phyloP scores from a whole-genome alignment of 345 rosid genomes.

The Chamaenerion angustifolium region DNA sequence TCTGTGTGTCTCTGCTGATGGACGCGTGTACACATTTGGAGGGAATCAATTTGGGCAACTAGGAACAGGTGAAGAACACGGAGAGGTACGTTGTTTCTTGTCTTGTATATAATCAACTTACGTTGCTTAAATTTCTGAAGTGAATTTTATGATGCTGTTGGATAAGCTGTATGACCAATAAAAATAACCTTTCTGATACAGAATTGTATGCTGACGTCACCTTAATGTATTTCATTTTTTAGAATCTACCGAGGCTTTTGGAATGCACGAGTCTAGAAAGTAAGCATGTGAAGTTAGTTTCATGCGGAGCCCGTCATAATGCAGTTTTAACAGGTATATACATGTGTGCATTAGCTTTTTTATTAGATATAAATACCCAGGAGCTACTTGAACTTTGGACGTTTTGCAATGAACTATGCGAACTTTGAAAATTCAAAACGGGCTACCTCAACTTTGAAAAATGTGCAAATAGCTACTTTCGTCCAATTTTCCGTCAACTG shows the following conservation, averaged over 20 bases:
- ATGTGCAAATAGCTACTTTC: too few species aligned
- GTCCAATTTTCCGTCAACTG: too few species aligned
- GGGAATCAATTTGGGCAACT: slow-evolving; percentile 86
- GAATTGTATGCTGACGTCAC: neutral
- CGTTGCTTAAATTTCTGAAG: too few species aligned
- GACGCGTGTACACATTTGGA: slow-evolving; percentile 57
- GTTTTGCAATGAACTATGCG: too few species aligned
- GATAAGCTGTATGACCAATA: too few species aligned
- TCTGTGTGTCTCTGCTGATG: slow-evolving; percentile 47
- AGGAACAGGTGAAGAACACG: slow-evolving; percentile 64
- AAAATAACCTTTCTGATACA: neutral
- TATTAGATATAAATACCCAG: too few species aligned
- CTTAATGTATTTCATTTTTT: slow-evolving; percentile 6
- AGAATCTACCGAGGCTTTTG: slow-evolving; percentile 51
- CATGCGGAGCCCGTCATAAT: slow-evolving; percentile 81
- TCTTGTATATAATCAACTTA: too few species aligned
- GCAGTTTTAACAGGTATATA: slow-evolving; percentile 65
- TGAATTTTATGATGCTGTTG: too few species aligned
- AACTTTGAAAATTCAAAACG: too few species aligned
- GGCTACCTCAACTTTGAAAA: too few species aligned
- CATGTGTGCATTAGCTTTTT: too few species aligned
- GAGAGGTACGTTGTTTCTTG: slow-evolving; percentile 34
- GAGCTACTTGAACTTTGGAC: too few species aligned
- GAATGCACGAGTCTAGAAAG: slow-evolving; percentile 48
- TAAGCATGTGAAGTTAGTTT: slow-evolving; percentile 36